Evolutionary conservation across 2,329 filamentous ascomycete species (phyloP), one percentile per base, ranked within the genome.

Genomic region (Fusarium veterinarium): DNA sequence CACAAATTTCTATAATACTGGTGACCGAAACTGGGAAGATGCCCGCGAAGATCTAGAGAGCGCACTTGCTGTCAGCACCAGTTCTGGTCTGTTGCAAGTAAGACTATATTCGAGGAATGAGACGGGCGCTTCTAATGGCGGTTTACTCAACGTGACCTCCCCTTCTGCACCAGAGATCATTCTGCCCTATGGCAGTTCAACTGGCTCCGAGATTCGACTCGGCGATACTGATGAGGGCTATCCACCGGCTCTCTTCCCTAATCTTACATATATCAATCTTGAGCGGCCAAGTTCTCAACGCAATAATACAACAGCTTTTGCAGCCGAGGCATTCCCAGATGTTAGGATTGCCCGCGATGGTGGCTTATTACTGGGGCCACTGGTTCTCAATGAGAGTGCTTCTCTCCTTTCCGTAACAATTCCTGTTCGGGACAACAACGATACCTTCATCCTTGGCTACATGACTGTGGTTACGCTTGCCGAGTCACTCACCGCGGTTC

Each of bases 401-500:
- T 93, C 93, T 28, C 84, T 98, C 16, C 80, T 97, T 17, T 97
- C 95, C 5, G 85, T 97, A 65, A 97, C 95, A 0, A 83, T 95
- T 20, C 93, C 95, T 0, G 90, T 98, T 59, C 88, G 93, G 67
- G 91, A 92, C 78, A 86, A 86, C 4, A 87, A 87, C 5, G 80
- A 82, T 45, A 83, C 83, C 7, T 90, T 92, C 69, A 88, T 95
- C 2, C 85, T 97, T 9, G 95, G 94, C 4, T 97, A 94, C 84
- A 88, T 97, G 84, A 97, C 94, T 2, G 84, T 95, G 5, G 85
- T 97, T n/a, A 88, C 93, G 61, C 89, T 93, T 62, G 91, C 91
- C 4, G 83, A 84, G 8, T 86, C 92, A 3, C 84, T 96, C 7
- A 83, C 90, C n/a, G 81, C 86, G 48, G 87, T 94, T 3, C 83